Conservation (phyloP, 169 alveolate species). For the Eimeria falciformis region DNA sequence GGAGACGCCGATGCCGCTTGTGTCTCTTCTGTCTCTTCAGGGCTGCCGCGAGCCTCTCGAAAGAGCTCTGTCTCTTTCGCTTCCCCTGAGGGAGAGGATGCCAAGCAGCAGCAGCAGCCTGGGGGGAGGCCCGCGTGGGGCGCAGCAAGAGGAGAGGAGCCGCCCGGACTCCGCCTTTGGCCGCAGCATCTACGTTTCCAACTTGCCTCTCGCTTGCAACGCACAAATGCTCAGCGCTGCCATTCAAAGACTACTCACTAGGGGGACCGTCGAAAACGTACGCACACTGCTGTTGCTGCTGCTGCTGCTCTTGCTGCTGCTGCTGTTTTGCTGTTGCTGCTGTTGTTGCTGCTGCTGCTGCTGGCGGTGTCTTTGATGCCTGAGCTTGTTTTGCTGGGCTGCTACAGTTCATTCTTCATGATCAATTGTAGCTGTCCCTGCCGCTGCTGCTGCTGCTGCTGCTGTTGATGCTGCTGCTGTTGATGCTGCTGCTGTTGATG, state of each 20-base stretch:
- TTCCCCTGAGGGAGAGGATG: constrained; percentile 19
- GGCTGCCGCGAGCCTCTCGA: constrained; percentile 70
- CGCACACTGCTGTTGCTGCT: background rate
- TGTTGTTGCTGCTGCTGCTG: background rate
- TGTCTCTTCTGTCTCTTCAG: background rate
- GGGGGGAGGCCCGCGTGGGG: constrained; percentile 5
- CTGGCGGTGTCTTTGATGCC: background rate
- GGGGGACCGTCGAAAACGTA: constrained; percentile 31
- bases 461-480: background rate
- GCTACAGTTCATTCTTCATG: no score
- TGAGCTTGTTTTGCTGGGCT: no score
- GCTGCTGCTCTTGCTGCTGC: background rate
- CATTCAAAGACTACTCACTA: constrained; percentile 1
- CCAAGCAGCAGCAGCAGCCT: background rate
- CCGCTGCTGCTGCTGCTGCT: no score
- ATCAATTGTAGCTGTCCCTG: no score
- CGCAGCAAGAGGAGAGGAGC: background rate
- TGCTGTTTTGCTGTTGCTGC: background rate
- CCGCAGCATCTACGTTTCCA: constrained; percentile 49
- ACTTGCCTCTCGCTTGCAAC: constrained; percentile 45
- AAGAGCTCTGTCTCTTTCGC: constrained; percentile 1
- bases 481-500: background rate
- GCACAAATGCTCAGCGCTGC: constrained; percentile 35
- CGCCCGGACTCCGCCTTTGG: constrained; percentile 72
- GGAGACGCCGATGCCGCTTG: background rate